A percentile compares a stretch with the other conserved stretches of the same genome.
These are phyloP conservation scores for Nematocida sp. DNA, from an alignment of 371 early-diverging fungal genomes.

Conservation along the genomic window DNA sequence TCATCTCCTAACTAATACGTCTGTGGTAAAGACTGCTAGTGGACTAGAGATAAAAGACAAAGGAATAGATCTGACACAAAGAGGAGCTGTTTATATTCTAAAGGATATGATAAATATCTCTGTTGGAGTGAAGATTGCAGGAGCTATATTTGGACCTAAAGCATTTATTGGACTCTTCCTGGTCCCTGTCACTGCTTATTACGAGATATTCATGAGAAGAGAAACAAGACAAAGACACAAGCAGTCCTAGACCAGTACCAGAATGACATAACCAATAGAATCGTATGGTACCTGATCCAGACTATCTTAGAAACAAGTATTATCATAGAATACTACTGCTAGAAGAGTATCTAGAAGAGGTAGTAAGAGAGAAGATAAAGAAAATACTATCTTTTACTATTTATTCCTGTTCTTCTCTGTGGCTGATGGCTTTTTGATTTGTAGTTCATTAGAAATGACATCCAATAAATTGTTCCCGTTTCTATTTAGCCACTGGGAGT, in stretches of 20 bases:
- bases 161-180: slow-evolving; percentile 30
- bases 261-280: too few species aligned
- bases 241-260: too few species aligned
- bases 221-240: background rate
- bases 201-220: slow-evolving; percentile 36
- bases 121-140: background rate
- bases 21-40: background rate
- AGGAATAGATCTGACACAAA: slow-evolving; percentile 8
- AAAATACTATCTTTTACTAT: too few species aligned
- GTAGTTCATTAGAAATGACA: slow-evolving; percentile 21
- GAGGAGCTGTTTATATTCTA: slow-evolving; percentile 10
- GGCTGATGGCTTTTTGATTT: background rate
- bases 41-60: slow-evolving; percentile 14
- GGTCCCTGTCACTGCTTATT: slow-evolving; percentile 39
- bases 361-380: too few species aligned
- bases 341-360: too few species aligned
- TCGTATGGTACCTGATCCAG: too few species aligned
- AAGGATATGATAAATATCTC: slow-evolving; percentile 16
- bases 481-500: slow-evolving; percentile 58
- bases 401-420: too few species aligned
- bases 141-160: background rate
- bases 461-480: slow-evolving; percentile 21
- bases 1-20: background rate
- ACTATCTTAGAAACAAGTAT: too few species aligned
- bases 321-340: too few species aligned